A percentile compares a stretch with the other conserved stretches of the same genome.
Conservation (phyloP, 306 rosid genomes). For the Corylus heterophylla region DNA sequence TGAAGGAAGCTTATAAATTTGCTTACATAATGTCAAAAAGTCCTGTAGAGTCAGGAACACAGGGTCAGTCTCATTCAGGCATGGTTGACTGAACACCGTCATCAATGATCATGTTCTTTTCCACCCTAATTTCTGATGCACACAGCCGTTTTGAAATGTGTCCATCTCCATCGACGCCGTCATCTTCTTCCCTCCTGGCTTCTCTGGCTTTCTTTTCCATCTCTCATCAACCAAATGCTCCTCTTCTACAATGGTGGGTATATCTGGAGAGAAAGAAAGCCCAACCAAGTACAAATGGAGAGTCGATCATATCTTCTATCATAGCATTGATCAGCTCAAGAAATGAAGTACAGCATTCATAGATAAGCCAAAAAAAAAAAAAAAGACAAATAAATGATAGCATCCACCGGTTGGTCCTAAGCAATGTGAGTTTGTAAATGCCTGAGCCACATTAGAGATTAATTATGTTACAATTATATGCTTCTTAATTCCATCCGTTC, state of each 20-base stretch:
- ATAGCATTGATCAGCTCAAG: background rate
- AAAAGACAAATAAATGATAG: no score
- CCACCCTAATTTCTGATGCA: background rate
- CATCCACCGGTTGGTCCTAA: no score
- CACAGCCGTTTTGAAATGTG: background rate
- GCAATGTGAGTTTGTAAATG: no score
- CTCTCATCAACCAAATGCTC: conserved; percentile 10
- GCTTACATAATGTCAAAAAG: no score
- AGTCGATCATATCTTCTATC: background rate
- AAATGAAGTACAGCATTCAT: background rate
- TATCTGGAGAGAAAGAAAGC: conserved; percentile 21
- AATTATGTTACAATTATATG: no score
- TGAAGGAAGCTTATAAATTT: no score
- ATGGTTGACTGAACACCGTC: no score
- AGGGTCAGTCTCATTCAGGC: no score
- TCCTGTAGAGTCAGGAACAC: no score
- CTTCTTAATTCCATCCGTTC: no score
- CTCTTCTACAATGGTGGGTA: conserved; percentile 5
- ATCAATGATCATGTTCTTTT: background rate
- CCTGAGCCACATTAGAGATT: no score
- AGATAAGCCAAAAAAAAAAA: no score
- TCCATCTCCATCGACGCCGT: background rate
- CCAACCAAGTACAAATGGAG: background rate
- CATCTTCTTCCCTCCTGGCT: background rate
- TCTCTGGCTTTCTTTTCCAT: conserved; percentile 18